Evolutionary conservation across 139 green algal genomes (phyloP).

Genomic region (Micromonas pusilla): DNA sequence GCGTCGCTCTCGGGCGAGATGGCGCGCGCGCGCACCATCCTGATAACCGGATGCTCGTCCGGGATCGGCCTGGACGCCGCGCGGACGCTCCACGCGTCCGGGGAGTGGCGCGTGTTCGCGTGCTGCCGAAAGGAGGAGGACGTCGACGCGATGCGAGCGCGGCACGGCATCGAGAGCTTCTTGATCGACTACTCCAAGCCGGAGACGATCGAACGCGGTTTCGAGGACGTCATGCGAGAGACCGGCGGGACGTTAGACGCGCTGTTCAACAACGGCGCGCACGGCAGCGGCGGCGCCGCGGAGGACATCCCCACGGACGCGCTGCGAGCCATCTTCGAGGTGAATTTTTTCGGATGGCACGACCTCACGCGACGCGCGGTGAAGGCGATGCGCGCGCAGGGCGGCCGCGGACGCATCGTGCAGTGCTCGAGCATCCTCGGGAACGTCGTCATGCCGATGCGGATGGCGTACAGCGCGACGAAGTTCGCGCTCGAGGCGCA

Average conservation of each 20-base stretch:
- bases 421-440: not conserved
- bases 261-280: not conserved
- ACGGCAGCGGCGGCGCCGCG: not conserved
- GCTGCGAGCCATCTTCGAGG: not conserved
- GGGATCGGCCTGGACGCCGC: not conserved
- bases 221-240: not conserved
- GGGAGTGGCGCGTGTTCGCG: not conserved
- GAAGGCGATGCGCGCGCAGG: not conserved
- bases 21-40: not conserved
- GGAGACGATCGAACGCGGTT: not conserved
- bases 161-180: not conserved
- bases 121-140: not conserved
- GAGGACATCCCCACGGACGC: not conserved
- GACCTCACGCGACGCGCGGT: not conserved
- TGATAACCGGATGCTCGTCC: not conserved
- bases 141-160: not conserved
- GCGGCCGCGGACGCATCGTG: not conserved
- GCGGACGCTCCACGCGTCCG: not conserved
- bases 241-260: not conserved
- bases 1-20: not conserved
- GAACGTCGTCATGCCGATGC: not conserved
- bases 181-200: not conserved
- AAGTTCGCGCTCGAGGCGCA: not conserved
- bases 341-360: not conserved
- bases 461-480: not conserved